phyloP scores from a whole-genome alignment of 2,329 filamentous ascomycete species.

The Onygena corvina region DNA sequence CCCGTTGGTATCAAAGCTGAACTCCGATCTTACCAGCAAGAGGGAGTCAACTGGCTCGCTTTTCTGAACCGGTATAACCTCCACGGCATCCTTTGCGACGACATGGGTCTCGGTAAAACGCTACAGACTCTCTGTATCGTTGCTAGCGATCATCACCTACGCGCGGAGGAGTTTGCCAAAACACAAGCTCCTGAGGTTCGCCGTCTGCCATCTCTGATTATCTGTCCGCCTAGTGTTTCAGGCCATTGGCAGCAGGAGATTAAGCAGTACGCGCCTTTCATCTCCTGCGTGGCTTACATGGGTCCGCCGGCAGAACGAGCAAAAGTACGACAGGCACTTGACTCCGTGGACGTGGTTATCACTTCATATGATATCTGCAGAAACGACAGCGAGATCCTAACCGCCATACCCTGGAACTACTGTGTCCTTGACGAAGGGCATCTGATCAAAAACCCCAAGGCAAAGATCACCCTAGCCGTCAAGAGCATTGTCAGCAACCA shows the following conservation, averaged over 20 bases:
- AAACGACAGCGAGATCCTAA: constrained; percentile 80
- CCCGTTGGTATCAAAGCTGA: constrained; percentile 96
- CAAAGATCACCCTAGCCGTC: constrained; percentile 87
- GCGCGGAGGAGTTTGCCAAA: constrained; percentile 78
- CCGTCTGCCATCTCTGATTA: constrained; percentile 77
- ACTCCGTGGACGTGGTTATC: constrained; percentile 78
- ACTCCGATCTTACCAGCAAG: constrained; percentile 92
- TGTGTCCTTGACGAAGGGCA: constrained; percentile 95
- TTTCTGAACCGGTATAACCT: constrained; percentile 98
- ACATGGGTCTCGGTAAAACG: constrained; percentile 98
- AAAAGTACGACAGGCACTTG: constrained; percentile 55
- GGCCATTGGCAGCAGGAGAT: constrained; percentile 99
- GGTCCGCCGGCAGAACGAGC: constrained; percentile 73
- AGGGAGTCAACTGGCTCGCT: constrained; percentile 96
- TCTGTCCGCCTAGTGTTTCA: constrained; percentile 89
- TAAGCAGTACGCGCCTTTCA: constrained; percentile 86
- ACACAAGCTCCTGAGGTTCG: constrained; percentile 67
- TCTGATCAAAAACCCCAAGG: constrained; percentile 96
- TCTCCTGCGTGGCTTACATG: constrained; percentile 80
- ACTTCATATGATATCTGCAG: constrained; percentile 97
- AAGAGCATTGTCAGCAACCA: constrained; percentile 87
- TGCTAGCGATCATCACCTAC: constrained; percentile 88
- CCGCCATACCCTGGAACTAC: constrained; percentile 87
- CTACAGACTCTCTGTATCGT: constrained; percentile 96
- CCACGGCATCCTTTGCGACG: constrained; percentile 94